Evolutionary conservation across 768 basidiomycete species (phyloP).

Genomic region (Leccinum longicurvipes): DNA sequence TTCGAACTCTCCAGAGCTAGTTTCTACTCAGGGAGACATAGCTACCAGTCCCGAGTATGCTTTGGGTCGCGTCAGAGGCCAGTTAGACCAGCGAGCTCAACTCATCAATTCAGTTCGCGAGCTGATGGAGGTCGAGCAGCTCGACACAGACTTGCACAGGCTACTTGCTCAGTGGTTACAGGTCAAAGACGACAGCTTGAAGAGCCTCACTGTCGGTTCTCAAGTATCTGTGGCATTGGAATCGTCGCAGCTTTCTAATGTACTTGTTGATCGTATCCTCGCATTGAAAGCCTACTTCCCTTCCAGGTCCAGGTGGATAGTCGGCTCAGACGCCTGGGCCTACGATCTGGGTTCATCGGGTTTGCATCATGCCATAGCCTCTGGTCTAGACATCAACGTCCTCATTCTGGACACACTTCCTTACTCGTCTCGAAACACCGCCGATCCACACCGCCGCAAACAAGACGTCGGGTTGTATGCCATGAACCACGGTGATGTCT

Average conservation of each 20-base stretch:
- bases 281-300: conserved; percentile 49
- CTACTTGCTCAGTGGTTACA: conserved; percentile 79
- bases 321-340: conserved; percentile 58
- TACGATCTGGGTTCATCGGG: conserved; percentile 96
- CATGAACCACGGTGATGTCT: conserved; percentile 97
- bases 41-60: conserved; percentile 96
- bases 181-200: conserved; percentile 63
- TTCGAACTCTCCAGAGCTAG: conserved; percentile 76
- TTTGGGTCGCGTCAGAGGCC: conserved; percentile 83
- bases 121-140: conserved; percentile 51
- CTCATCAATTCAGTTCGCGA: conserved; percentile 64
- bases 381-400: conserved; percentile 89
- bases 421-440: conserved; percentile 72
- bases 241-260: conserved; percentile 35
- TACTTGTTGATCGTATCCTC: conserved; percentile 55
- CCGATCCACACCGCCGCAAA: conserved; percentile 77
- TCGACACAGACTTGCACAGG: conserved; percentile 59
- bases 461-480: conserved; percentile 97
- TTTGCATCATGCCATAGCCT: conserved; percentile 90
- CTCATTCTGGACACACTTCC: conserved; percentile 92
- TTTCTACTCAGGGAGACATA: conserved; percentile 62
- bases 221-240: conserved; percentile 53
- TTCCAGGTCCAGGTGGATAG: conserved; percentile 43
- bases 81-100: conserved; percentile 69
- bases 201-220: conserved; percentile 57